Percentiles rank a stretch among this genome's conserved stretches.
These are phyloP conservation scores for Phytopythium helicoides DNA, from an alignment of 352 stramenopile species.

Conservation along the genomic window DNA sequence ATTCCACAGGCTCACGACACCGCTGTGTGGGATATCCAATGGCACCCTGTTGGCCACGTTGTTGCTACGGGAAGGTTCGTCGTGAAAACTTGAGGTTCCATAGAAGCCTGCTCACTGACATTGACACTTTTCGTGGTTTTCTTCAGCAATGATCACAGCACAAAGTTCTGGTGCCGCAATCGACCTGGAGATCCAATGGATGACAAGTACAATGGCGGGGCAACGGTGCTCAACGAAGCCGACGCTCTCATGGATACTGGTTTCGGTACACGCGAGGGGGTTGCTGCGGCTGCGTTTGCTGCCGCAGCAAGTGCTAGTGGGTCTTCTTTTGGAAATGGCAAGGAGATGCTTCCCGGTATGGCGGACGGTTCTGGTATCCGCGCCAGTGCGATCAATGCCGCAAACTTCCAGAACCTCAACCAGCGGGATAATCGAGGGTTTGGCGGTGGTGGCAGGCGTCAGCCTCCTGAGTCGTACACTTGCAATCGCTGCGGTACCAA, in stretches of 20 bases:
- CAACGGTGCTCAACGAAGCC: constrained; percentile 66
- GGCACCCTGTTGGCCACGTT: constrained; percentile 96
- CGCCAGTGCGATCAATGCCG: constrained; percentile 64
- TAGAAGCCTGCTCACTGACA: no score
- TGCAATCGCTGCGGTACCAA: constrained; percentile 86
- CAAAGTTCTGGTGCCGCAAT: constrained; percentile 98
- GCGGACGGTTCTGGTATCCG: constrained; percentile 53
- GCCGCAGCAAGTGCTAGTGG: background rate
- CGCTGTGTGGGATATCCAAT: constrained; percentile 98
- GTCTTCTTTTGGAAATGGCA: background rate
- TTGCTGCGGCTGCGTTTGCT: constrained; percentile 5
- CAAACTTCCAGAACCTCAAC: constrained; percentile 70
- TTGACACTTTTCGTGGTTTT: no score
- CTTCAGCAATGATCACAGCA: constrained; percentile 93
- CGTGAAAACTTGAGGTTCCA: no score
- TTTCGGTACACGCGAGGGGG: constrained; percentile 3
- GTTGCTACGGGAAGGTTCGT: constrained; percentile 90
- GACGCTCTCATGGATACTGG: constrained; percentile 42
- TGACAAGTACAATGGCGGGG: constrained; percentile 86
- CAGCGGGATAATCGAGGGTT: constrained; percentile 25
- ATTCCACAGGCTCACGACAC: constrained; percentile 95
- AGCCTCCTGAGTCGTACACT: constrained; percentile 82
- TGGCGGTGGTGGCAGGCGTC: constrained; percentile 33
- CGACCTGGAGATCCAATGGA: constrained; percentile 90
- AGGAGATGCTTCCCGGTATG: constrained; percentile 71